These are phyloP conservation scores for Magnolia changhungtana DNA, from an alignment of 164 flowering plant genomes.

Conservation along the genomic window DNA sequence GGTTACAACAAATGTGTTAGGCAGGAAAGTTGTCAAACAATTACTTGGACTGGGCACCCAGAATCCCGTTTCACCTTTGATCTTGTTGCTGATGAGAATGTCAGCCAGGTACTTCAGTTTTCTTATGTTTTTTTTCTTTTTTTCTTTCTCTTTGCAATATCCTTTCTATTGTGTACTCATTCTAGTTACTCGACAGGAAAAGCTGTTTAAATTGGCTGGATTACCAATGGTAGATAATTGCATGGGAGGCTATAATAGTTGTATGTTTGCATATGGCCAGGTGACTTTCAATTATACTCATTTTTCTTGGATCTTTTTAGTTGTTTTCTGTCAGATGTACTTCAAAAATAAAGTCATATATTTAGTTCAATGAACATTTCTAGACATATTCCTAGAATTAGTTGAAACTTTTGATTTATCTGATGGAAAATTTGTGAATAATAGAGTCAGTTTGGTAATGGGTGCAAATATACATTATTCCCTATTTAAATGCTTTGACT, in stretches of 20 bases:
- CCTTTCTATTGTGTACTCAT: background rate
- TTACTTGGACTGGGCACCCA: constrained; percentile 94
- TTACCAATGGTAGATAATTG: constrained; percentile 97
- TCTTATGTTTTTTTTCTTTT: background rate
- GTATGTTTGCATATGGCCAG: constrained; percentile 99
- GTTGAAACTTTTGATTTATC: no score
- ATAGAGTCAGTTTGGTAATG: no score
- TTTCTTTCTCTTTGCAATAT: background rate
- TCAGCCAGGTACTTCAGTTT: constrained; percentile 62
- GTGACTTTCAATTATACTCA: constrained; percentile 28
- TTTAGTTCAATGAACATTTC: background rate
- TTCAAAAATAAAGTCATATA: background rate
- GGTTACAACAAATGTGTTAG: constrained; percentile 73
- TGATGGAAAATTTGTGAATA: no score
- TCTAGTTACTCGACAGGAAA: constrained; percentile 55
- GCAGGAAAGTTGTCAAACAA: constrained; percentile 73
- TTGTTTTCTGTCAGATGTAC: background rate
- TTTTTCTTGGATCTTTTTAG: background rate
- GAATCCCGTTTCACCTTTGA: constrained; percentile 95
- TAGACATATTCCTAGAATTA: no score
- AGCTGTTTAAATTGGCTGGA: constrained; percentile 88
- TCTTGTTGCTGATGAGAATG: constrained; percentile 87
- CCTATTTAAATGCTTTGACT: no score
- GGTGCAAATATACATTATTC: no score
- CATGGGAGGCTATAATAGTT: constrained; percentile 93